A percentile compares a stretch with the other conserved stretches of the same genome.
phyloP scores from a whole-genome alignment of 768 basidiomycete genomes.

The Macrolepiota fuliginosa region DNA sequence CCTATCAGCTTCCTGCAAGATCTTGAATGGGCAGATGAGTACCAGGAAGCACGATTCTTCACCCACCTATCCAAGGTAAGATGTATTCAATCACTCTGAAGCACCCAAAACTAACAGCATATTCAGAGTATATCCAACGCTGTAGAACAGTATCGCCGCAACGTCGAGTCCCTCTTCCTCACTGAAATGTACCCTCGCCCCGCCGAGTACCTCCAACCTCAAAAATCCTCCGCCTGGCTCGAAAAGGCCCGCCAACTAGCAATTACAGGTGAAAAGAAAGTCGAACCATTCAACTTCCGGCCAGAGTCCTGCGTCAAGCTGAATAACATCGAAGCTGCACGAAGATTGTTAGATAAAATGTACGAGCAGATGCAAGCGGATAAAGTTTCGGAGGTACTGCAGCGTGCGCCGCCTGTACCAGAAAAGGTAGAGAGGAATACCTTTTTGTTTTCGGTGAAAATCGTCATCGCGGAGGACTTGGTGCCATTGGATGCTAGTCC shows the following conservation, averaged over 20 bases:
- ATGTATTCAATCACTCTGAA: background rate
- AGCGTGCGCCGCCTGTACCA: constrained; percentile 64
- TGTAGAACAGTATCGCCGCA: constrained; percentile 87
- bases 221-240: constrained; percentile 86
- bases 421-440: constrained; percentile 63
- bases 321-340: constrained; percentile 94
- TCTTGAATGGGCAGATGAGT: constrained; percentile 89
- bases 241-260: constrained; percentile 82
- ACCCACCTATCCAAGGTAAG: constrained; percentile 85
- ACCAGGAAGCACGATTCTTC: constrained; percentile 86
- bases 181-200: constrained; percentile 92
- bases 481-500: constrained; percentile 73
- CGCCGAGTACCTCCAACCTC: constrained; percentile 74
- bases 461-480: constrained; percentile 89
- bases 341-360: constrained; percentile 89
- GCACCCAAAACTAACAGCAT: background rate
- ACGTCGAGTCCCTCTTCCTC: constrained; percentile 86
- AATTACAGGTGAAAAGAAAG: constrained; percentile 79
- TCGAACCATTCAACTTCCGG: constrained; percentile 93
- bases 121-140: constrained; percentile 85
- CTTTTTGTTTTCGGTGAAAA: constrained; percentile 92
- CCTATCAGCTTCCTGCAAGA: constrained; percentile 87
- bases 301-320: constrained; percentile 95
- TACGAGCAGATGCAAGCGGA: constrained; percentile 92
- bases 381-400: constrained; percentile 67